Percentiles rank a stretch among this genome's conserved stretches.
phyloP scores from a whole-genome alignment of 2,329 filamentous ascomycete species.

The Pochonia chlamydosporia region DNA sequence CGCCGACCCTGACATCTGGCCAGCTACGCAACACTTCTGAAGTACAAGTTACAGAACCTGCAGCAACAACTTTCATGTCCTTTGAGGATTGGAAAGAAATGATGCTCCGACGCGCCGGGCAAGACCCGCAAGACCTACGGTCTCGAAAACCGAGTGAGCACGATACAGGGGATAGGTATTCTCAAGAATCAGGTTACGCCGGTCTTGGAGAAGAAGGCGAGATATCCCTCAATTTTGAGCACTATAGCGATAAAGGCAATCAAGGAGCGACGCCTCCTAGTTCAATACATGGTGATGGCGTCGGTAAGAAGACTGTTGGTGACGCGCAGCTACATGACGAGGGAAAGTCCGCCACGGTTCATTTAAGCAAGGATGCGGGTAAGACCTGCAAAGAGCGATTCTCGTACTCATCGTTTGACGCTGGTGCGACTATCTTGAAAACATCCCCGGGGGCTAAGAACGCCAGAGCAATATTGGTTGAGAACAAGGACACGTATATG shows the following conservation, averaged over 20 bases:
- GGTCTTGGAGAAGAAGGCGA: conserved; percentile 83
- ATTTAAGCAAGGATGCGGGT: conserved; percentile 84
- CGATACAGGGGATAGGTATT: conserved; percentile 39
- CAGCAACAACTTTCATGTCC: conserved; percentile 65
- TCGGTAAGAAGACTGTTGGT: conserved; percentile 27
- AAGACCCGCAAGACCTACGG: conserved; percentile 62
- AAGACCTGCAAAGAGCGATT: conserved; percentile 97
- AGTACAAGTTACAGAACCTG: conserved; percentile 7
- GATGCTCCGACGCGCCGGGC: conserved; percentile 80
- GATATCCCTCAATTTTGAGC: conserved; percentile 57
- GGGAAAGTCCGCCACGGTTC: conserved; percentile 44
- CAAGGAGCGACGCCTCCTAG: conserved; percentile 1
- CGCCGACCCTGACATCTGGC: not conserved
- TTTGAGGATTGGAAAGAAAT: conserved; percentile 98
- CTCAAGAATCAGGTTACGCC: conserved; percentile 65
- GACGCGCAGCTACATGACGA: conserved; percentile 35
- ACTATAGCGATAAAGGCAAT: conserved; percentile 18
- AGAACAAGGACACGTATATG: conserved; percentile 99
- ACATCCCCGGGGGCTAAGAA: conserved; percentile 83
- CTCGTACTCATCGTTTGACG: conserved; percentile 96
- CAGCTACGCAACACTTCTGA: conserved; percentile 2
- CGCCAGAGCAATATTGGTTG: conserved; percentile 79
- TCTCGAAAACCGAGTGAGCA: conserved; percentile 51
- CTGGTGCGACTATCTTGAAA: conserved; percentile 88
- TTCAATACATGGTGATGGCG: conserved; percentile 13